Conservation (phyloP, 2,329 filamentous ascomycete genomes). For the Fusarium cicatricum region DNA sequence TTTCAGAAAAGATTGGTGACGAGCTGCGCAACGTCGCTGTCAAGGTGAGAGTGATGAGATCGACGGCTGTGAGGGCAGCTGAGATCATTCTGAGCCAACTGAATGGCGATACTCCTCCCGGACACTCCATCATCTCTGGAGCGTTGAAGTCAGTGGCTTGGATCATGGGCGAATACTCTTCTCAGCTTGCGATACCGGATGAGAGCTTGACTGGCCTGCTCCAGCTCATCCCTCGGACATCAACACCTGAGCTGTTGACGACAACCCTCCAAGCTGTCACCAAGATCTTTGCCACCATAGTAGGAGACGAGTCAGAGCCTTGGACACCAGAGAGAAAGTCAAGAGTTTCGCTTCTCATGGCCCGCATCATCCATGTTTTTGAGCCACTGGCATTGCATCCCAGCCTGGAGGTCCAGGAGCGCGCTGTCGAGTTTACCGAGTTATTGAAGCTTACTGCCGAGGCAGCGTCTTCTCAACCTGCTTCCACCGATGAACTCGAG, state of each 20-base stretch:
- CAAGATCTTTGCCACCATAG: slow-evolving; percentile 82
- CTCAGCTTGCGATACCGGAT: slow-evolving; percentile 73
- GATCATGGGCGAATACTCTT: slow-evolving; percentile 88
- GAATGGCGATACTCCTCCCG: slow-evolving; percentile 59
- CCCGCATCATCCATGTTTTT: slow-evolving; percentile 81
- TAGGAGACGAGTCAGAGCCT: slow-evolving; percentile 67
- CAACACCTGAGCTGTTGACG: slow-evolving; percentile 73
- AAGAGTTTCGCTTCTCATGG: slow-evolving; percentile 78
- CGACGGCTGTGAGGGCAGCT: slow-evolving; percentile 82
- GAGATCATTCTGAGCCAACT: slow-evolving; percentile 75
- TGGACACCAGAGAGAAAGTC: slow-evolving; percentile 82
- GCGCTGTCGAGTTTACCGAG: slow-evolving; percentile 91
- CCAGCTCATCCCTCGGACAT: slow-evolving; percentile 66
- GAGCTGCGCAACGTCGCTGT: slow-evolving; percentile 92
- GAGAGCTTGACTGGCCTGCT: slow-evolving; percentile 78
- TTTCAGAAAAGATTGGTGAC: slow-evolving; percentile 78
- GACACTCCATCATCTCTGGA: slow-evolving; percentile 66
- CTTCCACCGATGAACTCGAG: slow-evolving; percentile 59
- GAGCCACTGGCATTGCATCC: slow-evolving; percentile 84
- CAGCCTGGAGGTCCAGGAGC: slow-evolving; percentile 91
- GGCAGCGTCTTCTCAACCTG: slow-evolving; percentile 73
- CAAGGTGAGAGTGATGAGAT: slow-evolving; percentile 84
- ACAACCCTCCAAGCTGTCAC: slow-evolving; percentile 84
- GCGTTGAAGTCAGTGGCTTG: slow-evolving; percentile 81
- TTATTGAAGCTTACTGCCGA: slow-evolving; percentile 87